Conservation (phyloP, 108 stramenopile genomes). For the Chaetoceros muelleri region DNA sequence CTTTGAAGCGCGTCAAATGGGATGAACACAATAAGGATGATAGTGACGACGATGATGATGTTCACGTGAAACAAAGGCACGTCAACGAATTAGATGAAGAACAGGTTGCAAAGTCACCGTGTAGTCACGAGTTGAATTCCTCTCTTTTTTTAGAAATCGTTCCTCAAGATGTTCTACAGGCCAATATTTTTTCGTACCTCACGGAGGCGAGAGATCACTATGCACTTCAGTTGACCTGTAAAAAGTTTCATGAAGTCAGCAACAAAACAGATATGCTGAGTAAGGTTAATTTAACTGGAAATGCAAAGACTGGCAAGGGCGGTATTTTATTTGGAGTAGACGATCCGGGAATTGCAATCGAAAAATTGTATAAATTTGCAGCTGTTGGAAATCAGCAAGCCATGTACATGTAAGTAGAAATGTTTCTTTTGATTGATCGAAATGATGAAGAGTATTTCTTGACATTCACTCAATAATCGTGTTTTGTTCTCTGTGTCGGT, state of each 20-base stretch:
- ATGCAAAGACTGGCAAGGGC: slow-evolving; percentile 19
- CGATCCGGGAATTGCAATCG: slow-evolving; percentile 10
- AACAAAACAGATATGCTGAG: slow-evolving; percentile 45
- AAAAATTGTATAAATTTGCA: slow-evolving; percentile 29
- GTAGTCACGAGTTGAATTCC: too few relatives aligned
- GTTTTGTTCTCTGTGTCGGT: slow-evolving; percentile 3
- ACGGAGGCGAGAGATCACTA: slow-evolving; percentile 23
- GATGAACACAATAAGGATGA: too few relatives aligned
- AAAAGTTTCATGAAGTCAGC: slow-evolving; percentile 40
- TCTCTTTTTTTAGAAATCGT: not conserved
- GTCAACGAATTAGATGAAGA: too few relatives aligned
- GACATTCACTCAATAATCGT: not conserved
- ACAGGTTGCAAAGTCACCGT: too few relatives aligned
- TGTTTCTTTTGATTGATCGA: not conserved
- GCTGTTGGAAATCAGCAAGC: slow-evolving; percentile 66
- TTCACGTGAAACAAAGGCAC: too few relatives aligned
- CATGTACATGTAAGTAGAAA: slow-evolving; percentile 61
- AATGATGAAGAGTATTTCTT: not conserved
- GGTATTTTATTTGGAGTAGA: slow-evolving; percentile 17
- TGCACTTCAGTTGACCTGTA: slow-evolving; percentile 50
- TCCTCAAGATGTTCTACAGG: not conserved
- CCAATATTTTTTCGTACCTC: not conserved
- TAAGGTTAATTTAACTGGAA: slow-evolving; percentile 44
- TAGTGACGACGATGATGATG: too few relatives aligned
- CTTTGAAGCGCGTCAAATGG: too few relatives aligned